Evolutionary conservation across 169 alveolate genomes (phyloP).

Genomic region (Plasmodium blacklocki): DNA sequence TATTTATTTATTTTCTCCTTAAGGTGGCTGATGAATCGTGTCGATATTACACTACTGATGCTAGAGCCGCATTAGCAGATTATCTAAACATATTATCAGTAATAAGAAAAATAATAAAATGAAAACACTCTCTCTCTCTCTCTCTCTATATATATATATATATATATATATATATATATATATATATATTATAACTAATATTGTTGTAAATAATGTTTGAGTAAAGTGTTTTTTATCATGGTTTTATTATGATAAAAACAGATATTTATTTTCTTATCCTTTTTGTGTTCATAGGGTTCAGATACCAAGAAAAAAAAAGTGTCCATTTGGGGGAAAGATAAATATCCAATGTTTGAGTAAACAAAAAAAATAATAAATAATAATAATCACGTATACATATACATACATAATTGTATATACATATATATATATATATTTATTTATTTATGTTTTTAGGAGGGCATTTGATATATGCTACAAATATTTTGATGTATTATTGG

Average conservation of each 20-base stretch:
- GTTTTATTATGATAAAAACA: neutral
- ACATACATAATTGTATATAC: neutral
- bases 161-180: neutral
- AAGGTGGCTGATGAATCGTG: slow-evolving; percentile 73
- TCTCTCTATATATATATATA: neutral
- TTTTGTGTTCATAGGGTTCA: slow-evolving; percentile 28
- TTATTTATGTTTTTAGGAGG: slow-evolving; percentile 44
- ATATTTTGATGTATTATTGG: slow-evolving; percentile 64
- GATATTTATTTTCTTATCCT: neutral
- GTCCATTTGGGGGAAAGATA: slow-evolving; percentile 71
- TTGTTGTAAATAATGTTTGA: neutral
- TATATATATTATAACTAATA: neutral
- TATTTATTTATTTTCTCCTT: neutral
- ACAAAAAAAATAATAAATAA: slow-evolving; percentile 7
- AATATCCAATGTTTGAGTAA: slow-evolving; percentile 72
- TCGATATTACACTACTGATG: slow-evolving; percentile 61
- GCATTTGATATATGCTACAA: slow-evolving; percentile 76
- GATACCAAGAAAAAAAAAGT: slow-evolving; percentile 51
- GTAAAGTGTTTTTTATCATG: no score
- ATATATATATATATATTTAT: neutral
- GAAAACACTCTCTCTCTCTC: no score
- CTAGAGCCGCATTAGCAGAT: slow-evolving; percentile 68
- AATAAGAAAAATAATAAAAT: slow-evolving; percentile 9
- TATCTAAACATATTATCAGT: slow-evolving; percentile 68
- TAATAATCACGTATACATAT: no score